Base-by-base conservation (phyloP, 805 yeast species). In the Wickerhamomyces subpelliculosus region DNA sequence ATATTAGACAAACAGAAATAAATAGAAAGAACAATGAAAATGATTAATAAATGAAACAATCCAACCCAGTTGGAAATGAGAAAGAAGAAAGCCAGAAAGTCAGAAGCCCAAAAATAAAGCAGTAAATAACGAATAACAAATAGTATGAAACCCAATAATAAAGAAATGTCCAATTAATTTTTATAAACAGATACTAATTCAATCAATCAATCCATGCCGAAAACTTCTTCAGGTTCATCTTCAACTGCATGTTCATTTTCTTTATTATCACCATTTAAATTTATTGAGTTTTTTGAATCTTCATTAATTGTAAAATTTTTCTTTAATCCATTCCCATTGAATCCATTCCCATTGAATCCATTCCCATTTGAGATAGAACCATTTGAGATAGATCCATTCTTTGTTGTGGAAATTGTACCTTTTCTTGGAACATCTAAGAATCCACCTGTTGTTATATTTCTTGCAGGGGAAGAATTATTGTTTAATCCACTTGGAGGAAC, bases 401-500 rank as follows among this genome's bases (percentile, higher is more conserved):
- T 21, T 21, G 23, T 21, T 9, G 7, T 10, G 7, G 13, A 28
- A 22, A 17, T 27, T n/a, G 34, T 35, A 27, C 30, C 26, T 26
- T 27, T 26, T 17, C 33, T 30, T 13, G 47, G 43, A 19, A 36
- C 39, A 39, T 58, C 63, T 23, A 62, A 47, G 40, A 57, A 62
- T n/a, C 65, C 67, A 16, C 63, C 62, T 19, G 34, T 10, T 45
- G 20, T 25, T 16, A 31, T 23, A 12, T 8, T 18, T 11, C 20
- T 25, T 34, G 28, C 16, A 20, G 24, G 25, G 10, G 25, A 31
- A 28, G 13, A 19, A 20, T 23, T 38, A 13, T 11, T 39, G 27
- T n/a, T 30, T 23, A 18, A 21, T 17, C 8, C 42, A 36, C 14
- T 42, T 33, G 25, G 54, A 4, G 75, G 74, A 39, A 64, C 61